These are phyloP conservation scores for Camellia oleifera DNA, from an alignment of 179 eudicot genomes.

Conservation along the genomic window DNA sequence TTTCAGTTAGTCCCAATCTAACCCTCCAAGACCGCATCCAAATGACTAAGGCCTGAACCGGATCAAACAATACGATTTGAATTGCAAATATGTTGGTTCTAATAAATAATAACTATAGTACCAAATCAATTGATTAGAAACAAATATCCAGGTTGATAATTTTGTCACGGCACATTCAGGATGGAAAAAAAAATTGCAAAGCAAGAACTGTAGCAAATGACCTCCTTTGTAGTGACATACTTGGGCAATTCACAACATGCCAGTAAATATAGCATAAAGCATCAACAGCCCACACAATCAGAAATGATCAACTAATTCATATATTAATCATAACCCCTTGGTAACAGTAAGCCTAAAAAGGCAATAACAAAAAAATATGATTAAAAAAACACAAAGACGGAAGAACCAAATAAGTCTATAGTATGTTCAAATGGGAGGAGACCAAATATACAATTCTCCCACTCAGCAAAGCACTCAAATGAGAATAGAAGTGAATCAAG, in stretches of 20 bases:
- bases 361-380: not conserved
- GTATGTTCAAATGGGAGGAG: not conserved
- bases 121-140: slow-evolving; percentile 1
- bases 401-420: not conserved
- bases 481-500: not conserved
- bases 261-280: not conserved
- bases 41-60: too few relatives aligned
- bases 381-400: not conserved
- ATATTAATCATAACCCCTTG: not conserved
- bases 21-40: too few relatives aligned
- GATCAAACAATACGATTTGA: too few relatives aligned
- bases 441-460: not conserved
- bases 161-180: not conserved
- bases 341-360: not conserved
- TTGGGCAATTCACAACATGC: not conserved
- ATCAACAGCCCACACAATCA: not conserved
- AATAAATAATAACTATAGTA: too few relatives aligned
- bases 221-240: not conserved
- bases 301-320: not conserved
- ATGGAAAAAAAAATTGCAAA: too few relatives aligned
- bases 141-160: not conserved
- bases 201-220: not conserved
- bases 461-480: not conserved
- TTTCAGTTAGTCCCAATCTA: too few relatives aligned
- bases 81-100: not conserved